Evolutionary conservation across 108 stramenopile genomes (phyloP), one percentile per base, ranked within the genome.

Genomic region (Skeletonema menzelii): DNA sequence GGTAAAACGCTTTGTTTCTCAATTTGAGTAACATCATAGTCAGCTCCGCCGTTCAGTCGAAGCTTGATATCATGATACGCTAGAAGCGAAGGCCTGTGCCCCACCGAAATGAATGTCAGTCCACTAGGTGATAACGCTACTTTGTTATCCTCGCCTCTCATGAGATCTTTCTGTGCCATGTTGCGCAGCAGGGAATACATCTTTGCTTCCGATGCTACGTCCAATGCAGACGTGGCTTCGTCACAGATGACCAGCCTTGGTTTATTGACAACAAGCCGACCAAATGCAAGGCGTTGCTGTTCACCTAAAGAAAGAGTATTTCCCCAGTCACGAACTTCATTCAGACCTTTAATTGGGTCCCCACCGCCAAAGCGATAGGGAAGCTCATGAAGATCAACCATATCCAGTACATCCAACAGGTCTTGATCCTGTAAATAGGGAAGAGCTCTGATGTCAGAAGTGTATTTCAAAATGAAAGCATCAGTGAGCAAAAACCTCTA

Each of bases 271-370:
- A 97, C 67, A 4, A 98, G 67, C 22, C 98, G 77, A 3, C 91
- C 96, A 73, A 98, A 98, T 8, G 97, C 96, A n/a, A 99, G 67
- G 5, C 95, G 69, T 67, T 98, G 98, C 70, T 99, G 98, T 79
- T 99, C 98, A 40, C 98, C 98, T 53, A 98, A 72, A 0, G 91
- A 93, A 13, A 99, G 84, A 30, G 82, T 87, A 60, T 97, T 95
- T 59, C 85, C 72, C 98, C 98, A 99, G 73, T 97, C 95, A 22
- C 87, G 38, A 10, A 88, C 84, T 0, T 84, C 63, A 46, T 91
- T 76, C 8, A 97, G 79, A n/a, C 92, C 95, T 56, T 79, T 73
- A 5, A 84, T 69, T 0, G 91, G 87, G 70, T 92, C 89, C 7
- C 91, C 92, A 70, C 87, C 82, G 56, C 95, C 97, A 26, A 89